A percentile compares a stretch with the other conserved stretches of the same genome.
These are phyloP conservation scores for Berberis vulgaris DNA, from an alignment of 164 flowering plant species.

Conservation along the genomic window DNA sequence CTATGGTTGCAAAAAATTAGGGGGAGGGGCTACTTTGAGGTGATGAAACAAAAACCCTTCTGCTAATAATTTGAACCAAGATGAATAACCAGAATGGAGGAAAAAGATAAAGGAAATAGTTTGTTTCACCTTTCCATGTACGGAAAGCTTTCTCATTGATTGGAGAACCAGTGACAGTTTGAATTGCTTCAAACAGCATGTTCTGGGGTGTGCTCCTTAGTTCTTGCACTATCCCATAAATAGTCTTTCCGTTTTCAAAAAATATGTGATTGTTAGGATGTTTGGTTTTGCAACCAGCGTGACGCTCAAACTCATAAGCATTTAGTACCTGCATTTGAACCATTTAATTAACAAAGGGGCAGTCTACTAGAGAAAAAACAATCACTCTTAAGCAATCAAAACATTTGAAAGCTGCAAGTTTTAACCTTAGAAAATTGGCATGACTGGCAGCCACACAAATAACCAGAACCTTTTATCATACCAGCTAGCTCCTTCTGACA, in stretches of 20 bases:
- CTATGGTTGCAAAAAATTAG: neutral
- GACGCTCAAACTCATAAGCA: constrained; percentile 78
- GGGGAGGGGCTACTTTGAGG: neutral
- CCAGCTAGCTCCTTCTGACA: constrained; percentile 53
- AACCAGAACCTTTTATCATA: constrained; percentile 66
- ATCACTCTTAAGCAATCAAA: neutral
- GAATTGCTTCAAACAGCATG: constrained; percentile 53
- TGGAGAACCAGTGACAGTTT: constrained; percentile 23
- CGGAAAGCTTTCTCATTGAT: constrained; percentile 57
- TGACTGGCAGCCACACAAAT: constrained; percentile 63
- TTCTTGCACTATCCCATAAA: constrained; percentile 73
- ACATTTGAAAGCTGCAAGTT: neutral
- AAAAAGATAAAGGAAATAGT: neutral
- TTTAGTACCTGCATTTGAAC: constrained; percentile 38
- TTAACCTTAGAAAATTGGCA: constrained; percentile 56
- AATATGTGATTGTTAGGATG: constrained; percentile 27
- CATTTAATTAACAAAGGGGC: neutral
- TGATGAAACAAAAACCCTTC: too few relatives aligned
- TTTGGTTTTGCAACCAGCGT: constrained; percentile 70
- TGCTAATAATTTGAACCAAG: too few relatives aligned
- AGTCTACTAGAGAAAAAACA: neutral
- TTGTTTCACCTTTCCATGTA: constrained; percentile 57
- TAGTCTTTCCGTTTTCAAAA: constrained; percentile 73
- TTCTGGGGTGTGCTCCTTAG: constrained; percentile 58
- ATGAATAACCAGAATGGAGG: neutral